Evolutionary conservation across 2,329 filamentous ascomycete genomes (phyloP), one percentile per base, ranked within the genome.

Genomic region (Aspergillus eucalypticola): DNA sequence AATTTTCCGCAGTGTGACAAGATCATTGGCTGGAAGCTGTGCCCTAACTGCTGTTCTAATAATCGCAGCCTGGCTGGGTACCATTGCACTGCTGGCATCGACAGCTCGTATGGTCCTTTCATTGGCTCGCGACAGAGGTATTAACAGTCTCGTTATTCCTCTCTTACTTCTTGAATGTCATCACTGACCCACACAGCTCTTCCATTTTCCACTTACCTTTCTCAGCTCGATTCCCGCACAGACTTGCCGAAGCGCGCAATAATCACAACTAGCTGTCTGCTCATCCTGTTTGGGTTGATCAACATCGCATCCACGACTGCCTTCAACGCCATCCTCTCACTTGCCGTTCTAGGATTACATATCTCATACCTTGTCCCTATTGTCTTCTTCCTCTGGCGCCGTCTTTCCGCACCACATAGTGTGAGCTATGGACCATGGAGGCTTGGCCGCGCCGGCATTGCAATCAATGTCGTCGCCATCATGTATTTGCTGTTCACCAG

Each of bases 401-500:
- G 71, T 2, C 8, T 58, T 17, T 4, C n/a, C 6, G 21, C 10
- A 1, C 27, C 44, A 6, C 13, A 52, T 1, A 5, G 8, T 8
- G 17, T 60, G 3, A 15, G 8, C 5, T 60, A 56, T 17, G 58
- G 58, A 1, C 52, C 61, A 1, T 63, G 54, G 50, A 3, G 11
- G 15, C 23, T 63, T 7, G 58, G 51, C 3, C 17, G 44, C 1
- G 7, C 42, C 5, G 61, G 61, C 1, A 6, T 55, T 7, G 10
- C 17, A 3, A 25, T 58, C 35, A 44, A 60, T 64, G 85, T 86
- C 54, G 63, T 75, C 1, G 81, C 82, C 0, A 81, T 81, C 63
- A 38, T 75, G 1, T 86, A 84, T 65, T 76, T 81, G 62, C 58
- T 80, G 0, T 79, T 85, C 23, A 74, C 85, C 2, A 76, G 81